Conservation (phyloP, 2,329 filamentous ascomycete genomes). For the Epichloe sylvatica region DNA sequence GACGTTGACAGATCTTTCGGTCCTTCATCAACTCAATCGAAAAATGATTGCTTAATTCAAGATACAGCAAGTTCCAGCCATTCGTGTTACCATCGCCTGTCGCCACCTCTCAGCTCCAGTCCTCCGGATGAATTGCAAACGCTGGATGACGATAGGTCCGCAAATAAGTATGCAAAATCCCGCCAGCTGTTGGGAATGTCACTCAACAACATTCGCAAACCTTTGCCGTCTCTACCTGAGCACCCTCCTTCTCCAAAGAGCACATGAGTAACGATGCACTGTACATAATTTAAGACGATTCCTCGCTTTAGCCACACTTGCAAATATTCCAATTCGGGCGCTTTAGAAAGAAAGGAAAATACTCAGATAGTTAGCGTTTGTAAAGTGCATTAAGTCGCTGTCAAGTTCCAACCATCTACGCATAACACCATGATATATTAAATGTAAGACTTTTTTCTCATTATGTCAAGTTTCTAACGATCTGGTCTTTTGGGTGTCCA, state of each 20-base stretch:
- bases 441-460: background rate
- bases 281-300: background rate
- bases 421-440: background rate
- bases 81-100: conserved; percentile 13
- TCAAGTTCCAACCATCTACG: background rate
- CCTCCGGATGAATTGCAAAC: conserved; percentile 8
- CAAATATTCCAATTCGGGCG: background rate
- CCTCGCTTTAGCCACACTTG: conserved; percentile 6
- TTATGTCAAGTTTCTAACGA: background rate
- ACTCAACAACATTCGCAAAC: conserved; percentile 23
- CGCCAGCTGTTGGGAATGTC: background rate
- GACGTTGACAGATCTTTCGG: background rate
- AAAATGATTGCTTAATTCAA: background rate
- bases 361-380: background rate
- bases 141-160: conserved; percentile 2
- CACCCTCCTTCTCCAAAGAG: conserved; percentile 21
- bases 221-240: conserved; percentile 20
- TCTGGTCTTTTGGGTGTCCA: background rate
- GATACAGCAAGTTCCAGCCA: conserved; percentile 5
- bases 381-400: background rate
- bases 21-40: background rate
- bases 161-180: background rate
- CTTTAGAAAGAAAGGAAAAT: background rate
- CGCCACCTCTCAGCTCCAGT: conserved; percentile 15
- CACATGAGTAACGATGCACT: conserved; percentile 12